A percentile compares a stretch with the other conserved stretches of the same genome.
Evolutionary conservation across 331 rosid genomes (phyloP).

Genomic region (Quercus phellos): DNA sequence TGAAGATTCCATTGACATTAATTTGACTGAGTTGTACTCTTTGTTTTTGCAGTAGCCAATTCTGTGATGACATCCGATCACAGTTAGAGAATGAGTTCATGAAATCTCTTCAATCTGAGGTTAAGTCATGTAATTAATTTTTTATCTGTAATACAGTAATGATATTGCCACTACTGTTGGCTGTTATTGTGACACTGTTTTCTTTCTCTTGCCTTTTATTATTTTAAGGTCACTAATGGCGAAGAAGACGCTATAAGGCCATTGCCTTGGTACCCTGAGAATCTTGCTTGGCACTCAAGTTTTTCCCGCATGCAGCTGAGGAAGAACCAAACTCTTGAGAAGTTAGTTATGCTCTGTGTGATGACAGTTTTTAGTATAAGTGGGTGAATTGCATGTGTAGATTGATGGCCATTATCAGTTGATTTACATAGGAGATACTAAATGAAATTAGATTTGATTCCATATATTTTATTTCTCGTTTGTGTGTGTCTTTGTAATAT

Average conservation of each 20-base stretch:
- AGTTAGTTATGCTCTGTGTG: conserved; percentile 35
- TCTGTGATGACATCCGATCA: conserved; percentile 54
- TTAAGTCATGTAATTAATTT: conserved; percentile 6
- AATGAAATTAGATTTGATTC: not conserved
- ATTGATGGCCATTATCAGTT: not conserved
- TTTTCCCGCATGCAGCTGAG: conserved; percentile 95
- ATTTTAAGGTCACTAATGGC: conserved; percentile 55
- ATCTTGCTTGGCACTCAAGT: conserved; percentile 94
- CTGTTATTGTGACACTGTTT: not conserved
- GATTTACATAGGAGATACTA: not conserved
- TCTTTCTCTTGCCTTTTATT: conserved; percentile 9
- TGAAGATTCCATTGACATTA: not conserved
- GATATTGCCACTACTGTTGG: not conserved
- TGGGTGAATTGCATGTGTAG: not conserved
- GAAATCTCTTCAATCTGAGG: conserved; percentile 76
- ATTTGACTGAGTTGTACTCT: conserved; percentile 14
- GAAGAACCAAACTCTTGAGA: conserved; percentile 89
- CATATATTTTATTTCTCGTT: not conserved
- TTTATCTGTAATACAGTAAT: not conserved
- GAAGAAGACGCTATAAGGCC: conserved; percentile 79
- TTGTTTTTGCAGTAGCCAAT: conserved; percentile 65
- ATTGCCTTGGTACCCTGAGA: conserved; percentile 88
- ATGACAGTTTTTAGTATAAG: not conserved
- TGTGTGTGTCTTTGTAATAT: not conserved
- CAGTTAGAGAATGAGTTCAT: conserved; percentile 73